Base-by-base conservation (phyloP, 2,329 filamentous ascomycete genomes). In the Pyrenochaeta sp. region DNA sequence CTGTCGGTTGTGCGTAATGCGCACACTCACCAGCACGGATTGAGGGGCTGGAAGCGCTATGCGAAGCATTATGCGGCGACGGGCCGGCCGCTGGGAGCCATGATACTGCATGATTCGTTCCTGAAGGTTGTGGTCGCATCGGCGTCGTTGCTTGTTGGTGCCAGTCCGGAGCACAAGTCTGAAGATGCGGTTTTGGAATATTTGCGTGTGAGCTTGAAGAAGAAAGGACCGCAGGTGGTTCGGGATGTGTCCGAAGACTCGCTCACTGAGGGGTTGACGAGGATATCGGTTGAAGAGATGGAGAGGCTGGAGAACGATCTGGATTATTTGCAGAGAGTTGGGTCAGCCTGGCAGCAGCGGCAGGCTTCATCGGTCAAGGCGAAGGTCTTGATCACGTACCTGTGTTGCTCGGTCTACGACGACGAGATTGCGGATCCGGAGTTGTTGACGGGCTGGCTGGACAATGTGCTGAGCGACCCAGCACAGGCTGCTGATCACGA, bases 1-100 rank as follows among this genome's bases (percentile, higher is more conserved):
- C 87, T 96, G 44, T 96, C 93, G 7, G 91, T 89, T 7, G 88
- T 97, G 53, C 87, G 93, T 41, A 96, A 95, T 71, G 82, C 87
- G 2, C 85, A 84, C 54, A 81, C 81, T 19, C 75, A 84, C 17
- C 85, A 89, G 51, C 79, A 81, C 34, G 75, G 81, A 19, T 77
- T 89, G 14, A 88, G 85, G 61, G 89, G 96, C 55, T 99, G 94
- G 94, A 95, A 89, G 73, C 85, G 87, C 53, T 90, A 90, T 71
- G 76, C 90, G 43, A 88, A 87, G 30, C 88, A 92, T 49, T 99
- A 97, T 73, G 85, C 89, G 19, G 82, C 85, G 11, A 81, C 84
- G 45, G 89, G 89, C 7, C 83, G 90, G 14, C 93, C 95, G 0
- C 75, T 99, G 29, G 91, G 94, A 7, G 90, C 92, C 9, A 94